phyloP scores from a whole-genome alignment of 2,329 filamentous ascomycete genomes.

The Arthrobotrys sinensis region DNA sequence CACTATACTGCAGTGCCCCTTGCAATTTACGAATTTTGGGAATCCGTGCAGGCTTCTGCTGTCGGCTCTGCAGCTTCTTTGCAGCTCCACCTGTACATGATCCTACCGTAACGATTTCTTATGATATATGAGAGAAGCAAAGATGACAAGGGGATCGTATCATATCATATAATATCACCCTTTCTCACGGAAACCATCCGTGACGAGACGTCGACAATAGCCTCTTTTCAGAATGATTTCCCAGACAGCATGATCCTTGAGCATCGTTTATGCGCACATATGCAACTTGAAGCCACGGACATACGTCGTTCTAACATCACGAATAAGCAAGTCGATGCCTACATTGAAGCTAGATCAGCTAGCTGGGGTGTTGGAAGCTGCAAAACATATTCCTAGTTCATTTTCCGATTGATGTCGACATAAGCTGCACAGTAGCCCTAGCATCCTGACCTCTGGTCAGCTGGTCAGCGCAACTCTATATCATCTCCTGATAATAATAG shows the following conservation, averaged over 20 bases:
- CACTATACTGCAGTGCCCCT: constrained; percentile 43
- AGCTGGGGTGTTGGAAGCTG: constrained; percentile 37
- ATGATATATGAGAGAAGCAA: constrained; percentile 30
- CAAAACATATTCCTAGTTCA: constrained; percentile 48
- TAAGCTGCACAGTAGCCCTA: constrained; percentile 24
- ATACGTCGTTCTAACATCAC: constrained; percentile 10
- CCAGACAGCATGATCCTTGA: constrained; percentile 53
- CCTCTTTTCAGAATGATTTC: constrained; percentile 37
- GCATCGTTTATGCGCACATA: constrained; percentile 43
- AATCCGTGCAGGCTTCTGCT: constrained; percentile 45
- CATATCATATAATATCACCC: constrained; percentile 18
- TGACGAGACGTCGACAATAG: constrained; percentile 52
- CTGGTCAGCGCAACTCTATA: constrained; percentile 35
- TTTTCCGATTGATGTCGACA: constrained; percentile 42
- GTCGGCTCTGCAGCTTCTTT: constrained; percentile 30
- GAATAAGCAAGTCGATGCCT: constrained; percentile 45
- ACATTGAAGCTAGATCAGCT: constrained; percentile 26
- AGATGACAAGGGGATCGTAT: constrained; percentile 19
- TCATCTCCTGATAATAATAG: constrained; percentile 30
- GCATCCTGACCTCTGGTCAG: constrained; percentile 36
- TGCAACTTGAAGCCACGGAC: constrained; percentile 46
- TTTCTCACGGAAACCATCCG: constrained; percentile 27
- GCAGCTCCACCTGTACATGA: constrained; percentile 21
- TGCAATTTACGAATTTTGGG: constrained; percentile 43
- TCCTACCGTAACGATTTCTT: constrained; percentile 19